Percentiles rank a stretch among this genome's conserved stretches.
Conservation (phyloP, 805 yeast genomes). For the Ogataea allantospora region DNA sequence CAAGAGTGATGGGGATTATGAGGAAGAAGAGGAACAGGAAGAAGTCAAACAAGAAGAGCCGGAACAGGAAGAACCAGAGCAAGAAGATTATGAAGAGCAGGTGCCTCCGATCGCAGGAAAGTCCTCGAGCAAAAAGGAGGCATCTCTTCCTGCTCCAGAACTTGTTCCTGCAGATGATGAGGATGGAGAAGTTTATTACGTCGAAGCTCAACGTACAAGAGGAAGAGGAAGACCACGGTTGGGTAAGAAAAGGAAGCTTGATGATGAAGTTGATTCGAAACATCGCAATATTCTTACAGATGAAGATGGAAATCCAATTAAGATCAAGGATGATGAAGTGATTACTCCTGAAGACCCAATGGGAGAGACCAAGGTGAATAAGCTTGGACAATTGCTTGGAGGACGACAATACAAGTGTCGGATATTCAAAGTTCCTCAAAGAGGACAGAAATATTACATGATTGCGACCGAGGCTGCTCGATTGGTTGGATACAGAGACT, state of each 20-base stretch:
- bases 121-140: too few species aligned
- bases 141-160: conserved; percentile 16
- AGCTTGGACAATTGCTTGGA: conserved; percentile 63
- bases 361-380: conserved; percentile 74
- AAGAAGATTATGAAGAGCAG: conserved; percentile 25
- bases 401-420: conserved; percentile 73
- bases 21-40: conserved; percentile 25
- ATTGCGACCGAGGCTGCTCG: conserved; percentile 95
- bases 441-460: conserved; percentile 79
- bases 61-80: conserved; percentile 14
- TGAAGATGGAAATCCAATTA: conserved; percentile 65
- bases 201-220: conserved; percentile 24
- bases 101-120: too few species aligned
- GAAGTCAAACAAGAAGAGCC: conserved; percentile 18
- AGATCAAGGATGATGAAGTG: conserved; percentile 72
- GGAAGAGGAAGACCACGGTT: conserved; percentile 33
- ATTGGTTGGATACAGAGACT: conserved; percentile 89
- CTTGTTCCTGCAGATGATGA: conserved; percentile 23
- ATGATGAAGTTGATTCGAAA: conserved; percentile 26
- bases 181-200: conserved; percentile 22
- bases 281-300: conserved; percentile 37
- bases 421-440: conserved; percentile 59
- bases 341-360: conserved; percentile 71
- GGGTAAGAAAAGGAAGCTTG: conserved; percentile 30
- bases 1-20: conserved; percentile 26